A percentile compares a stretch with the other conserved stretches of the same genome.
These are phyloP conservation scores for Paragyromitra xinjiangensis DNA, from an alignment of 495 filamentous ascomycete genomes.

Conservation along the genomic window DNA sequence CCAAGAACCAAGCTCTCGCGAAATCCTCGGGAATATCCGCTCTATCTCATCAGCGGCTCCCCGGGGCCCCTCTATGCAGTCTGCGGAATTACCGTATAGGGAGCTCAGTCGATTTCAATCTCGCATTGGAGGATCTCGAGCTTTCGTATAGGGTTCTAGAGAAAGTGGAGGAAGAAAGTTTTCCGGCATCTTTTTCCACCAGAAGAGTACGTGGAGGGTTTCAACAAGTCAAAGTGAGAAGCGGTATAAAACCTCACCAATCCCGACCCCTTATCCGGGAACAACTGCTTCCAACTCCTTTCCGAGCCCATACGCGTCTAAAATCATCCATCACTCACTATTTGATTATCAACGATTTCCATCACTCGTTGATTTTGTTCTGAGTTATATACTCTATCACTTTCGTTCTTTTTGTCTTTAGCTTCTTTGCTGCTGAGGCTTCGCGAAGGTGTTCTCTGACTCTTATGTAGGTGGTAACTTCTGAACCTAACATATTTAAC, in stretches of 20 bases:
- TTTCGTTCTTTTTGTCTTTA: not conserved
- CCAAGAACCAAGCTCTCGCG: slow-evolving; percentile 24
- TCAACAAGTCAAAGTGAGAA: slow-evolving; percentile 2
- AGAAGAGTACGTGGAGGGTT: slow-evolving; percentile 29
- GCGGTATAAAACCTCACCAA: slow-evolving; percentile 13
- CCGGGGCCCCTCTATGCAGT: slow-evolving; percentile 6
- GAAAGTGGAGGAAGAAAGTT: slow-evolving; percentile 12
- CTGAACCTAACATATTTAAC: not conserved
- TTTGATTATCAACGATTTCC: slow-evolving; percentile 14
- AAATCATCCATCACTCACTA: not conserved
- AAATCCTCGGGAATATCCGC: slow-evolving; percentile 5
- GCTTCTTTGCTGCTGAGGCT: not conserved
- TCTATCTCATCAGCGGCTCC: slow-evolving; percentile 1
- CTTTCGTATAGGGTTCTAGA: not conserved
- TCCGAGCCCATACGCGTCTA: not conserved
- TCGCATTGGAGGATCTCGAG: slow-evolving; percentile 16
- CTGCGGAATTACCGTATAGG: slow-evolving; percentile 14
- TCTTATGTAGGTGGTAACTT: not conserved
- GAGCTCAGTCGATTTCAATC: not conserved
- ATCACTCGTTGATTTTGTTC: slow-evolving; percentile 5
- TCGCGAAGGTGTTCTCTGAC: slow-evolving; percentile 5
- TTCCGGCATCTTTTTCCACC: slow-evolving; percentile 7
- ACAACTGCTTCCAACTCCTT: not conserved
- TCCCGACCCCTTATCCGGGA: not conserved
- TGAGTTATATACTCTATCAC: not conserved